Evolutionary conservation across 2,329 filamentous ascomycete genomes (phyloP).

Genomic region (Cryphonectria nitschkei): DNA sequence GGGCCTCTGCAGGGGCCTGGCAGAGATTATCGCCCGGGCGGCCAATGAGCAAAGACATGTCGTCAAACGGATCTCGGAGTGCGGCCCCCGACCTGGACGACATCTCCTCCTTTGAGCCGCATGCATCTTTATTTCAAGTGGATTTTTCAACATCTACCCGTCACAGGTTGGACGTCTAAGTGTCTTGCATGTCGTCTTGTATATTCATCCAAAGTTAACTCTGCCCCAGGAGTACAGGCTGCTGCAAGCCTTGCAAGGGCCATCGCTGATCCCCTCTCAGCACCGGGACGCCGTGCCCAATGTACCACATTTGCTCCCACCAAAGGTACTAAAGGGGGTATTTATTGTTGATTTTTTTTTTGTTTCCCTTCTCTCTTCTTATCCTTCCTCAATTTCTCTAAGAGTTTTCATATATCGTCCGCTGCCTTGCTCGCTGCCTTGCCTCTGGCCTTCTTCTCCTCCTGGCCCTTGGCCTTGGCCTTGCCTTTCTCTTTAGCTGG

Average conservation of each 20-base stretch:
- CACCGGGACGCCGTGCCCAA: too few relatives aligned
- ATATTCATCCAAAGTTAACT: background rate
- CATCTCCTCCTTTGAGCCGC: conserved; percentile 28
- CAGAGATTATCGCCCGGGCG: conserved; percentile 12
- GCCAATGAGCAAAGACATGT: conserved; percentile 31
- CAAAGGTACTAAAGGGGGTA: too few relatives aligned
- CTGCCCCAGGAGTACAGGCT: background rate
- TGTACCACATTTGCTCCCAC: too few relatives aligned
- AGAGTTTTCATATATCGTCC: background rate
- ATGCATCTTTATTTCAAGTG: conserved; percentile 15
- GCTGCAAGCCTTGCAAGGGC: background rate
- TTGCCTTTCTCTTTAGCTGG: conserved; percentile 31
- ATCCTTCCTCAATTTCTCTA: background rate
- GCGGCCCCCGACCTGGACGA: conserved; percentile 28
- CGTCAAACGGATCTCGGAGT: conserved; percentile 29
- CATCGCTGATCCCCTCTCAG: background rate
- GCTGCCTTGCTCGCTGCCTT: background rate
- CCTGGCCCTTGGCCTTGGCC: conserved; percentile 3
- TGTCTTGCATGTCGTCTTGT: background rate
- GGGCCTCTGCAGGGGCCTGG: conserved; percentile 26
- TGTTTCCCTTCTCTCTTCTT: background rate
- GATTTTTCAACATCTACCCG: conserved; percentile 15
- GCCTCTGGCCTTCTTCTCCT: background rate
- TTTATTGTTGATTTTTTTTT: too few relatives aligned
- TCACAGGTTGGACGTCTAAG: background rate